Evolutionary conservation across 495 filamentous ascomycete species (phyloP), one percentile per base, ranked within the genome.

Genomic region (Penicillium flavigenum): DNA sequence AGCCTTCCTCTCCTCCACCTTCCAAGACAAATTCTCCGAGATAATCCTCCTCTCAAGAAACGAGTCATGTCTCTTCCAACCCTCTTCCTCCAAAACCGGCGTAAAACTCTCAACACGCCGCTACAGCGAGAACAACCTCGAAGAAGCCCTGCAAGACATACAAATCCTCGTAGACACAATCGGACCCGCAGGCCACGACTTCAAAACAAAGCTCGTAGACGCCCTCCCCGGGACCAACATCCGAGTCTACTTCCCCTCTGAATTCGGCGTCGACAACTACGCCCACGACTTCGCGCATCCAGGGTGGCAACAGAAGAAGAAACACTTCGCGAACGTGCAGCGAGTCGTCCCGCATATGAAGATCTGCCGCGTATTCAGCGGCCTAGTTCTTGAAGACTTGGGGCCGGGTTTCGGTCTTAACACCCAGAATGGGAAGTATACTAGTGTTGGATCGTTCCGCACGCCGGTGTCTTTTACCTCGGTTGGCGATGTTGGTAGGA

Each of bases 351-450:
- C 61, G 0, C 7, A 55, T n/a, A 22, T 59, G 32, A 66, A 68
- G 43, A 54, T 66, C n/a, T 71, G 63, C 39, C 58, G 63, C 2
- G 56, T 71, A 11, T 71, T 69, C 32, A 63, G 63, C 24, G 63
- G 68, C 0, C 39, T 71, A 20, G 62, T 71, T 42, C 42, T 71
- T 9, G 65, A 71, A 41, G 65, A 68, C 41, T 61, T 68, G 31
- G 68, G 65, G 32, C 68, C 68, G 4, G 66, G 63, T 60, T 68
- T 68, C 29, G 68, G 68, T 7, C 63, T 71, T 16, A 56, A 71
- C 38, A 68, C 65, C 0, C 59, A 50, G 43, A 58, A 63, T 19
- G 63, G 61, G 3, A 29, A 47, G 36, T 71, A 68, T 36, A 58
- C 61, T 26, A 56, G 57, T 45, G 60, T 71, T 12, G 68, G 68